phyloP scores from a whole-genome alignment of 768 basidiomycete genomes.

The Artomyces pyxidatus region DNA sequence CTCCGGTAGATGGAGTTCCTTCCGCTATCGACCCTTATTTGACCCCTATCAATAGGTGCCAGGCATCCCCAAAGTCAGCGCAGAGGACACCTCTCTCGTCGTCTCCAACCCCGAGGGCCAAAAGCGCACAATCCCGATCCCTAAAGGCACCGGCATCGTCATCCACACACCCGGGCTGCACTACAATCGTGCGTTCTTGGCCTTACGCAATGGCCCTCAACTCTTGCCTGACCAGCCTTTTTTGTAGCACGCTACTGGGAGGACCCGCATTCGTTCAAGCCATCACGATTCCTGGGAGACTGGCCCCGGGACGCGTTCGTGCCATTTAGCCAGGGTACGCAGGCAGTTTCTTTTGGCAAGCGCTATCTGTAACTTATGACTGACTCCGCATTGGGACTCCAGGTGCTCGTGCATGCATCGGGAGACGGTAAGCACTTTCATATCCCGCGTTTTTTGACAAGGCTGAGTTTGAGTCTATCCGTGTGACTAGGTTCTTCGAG shows the following conservation, averaged over 20 bases:
- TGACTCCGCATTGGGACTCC: no score
- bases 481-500: slow-evolving; percentile 34
- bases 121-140: neutral
- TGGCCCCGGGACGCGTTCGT: slow-evolving; percentile 28
- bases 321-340: slow-evolving; percentile 22
- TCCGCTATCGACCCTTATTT: no score
- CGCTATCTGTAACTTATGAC: neutral
- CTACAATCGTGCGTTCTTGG: neutral
- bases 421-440: slow-evolving; percentile 9
- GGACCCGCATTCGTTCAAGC: slow-evolving; percentile 39
- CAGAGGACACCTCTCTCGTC: neutral
- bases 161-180: neutral
- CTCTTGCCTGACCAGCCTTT: neutral
- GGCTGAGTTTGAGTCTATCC: neutral
- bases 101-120: neutral
- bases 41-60: no score
- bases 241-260: slow-evolving; percentile 47
- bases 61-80: neutral
- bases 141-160: neutral
- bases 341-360: neutral
- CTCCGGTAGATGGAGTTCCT: no score
- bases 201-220: neutral
- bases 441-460: neutral
- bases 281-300: slow-evolving; percentile 26
- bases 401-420: slow-evolving; percentile 17